Evolutionary conservation across 2,329 filamentous ascomycete genomes (phyloP).

Genomic region (Fonsecaea nubica): DNA sequence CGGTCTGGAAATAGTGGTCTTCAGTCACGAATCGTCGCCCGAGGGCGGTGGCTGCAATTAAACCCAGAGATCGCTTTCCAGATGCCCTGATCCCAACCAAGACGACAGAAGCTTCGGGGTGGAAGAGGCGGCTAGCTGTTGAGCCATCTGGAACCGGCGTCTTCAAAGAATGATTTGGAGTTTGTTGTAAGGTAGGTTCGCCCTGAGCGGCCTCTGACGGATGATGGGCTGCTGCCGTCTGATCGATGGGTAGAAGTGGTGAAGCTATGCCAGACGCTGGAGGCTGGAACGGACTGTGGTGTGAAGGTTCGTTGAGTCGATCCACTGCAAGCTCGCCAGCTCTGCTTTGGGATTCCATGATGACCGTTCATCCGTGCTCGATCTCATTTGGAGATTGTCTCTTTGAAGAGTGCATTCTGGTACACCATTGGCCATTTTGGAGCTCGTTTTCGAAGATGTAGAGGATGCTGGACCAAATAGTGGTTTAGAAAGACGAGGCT

Average conservation of each 20-base stretch:
- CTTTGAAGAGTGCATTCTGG: background rate
- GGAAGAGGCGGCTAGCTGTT: conserved; percentile 38
- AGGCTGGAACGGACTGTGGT: background rate
- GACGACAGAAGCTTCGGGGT: conserved; percentile 50
- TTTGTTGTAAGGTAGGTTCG: conserved; percentile 1
- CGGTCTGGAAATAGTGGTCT: conserved; percentile 53
- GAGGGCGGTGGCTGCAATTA: conserved; percentile 52
- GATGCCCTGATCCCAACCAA: conserved; percentile 53
- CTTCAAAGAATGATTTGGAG: conserved; percentile 4
- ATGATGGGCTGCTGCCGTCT: conserved; percentile 3
- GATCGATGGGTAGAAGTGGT: background rate
- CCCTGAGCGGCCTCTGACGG: conserved; percentile 4
- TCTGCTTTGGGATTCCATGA: conserved; percentile 17
- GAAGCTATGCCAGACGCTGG: conserved; percentile 18
- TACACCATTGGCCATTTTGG: background rate
- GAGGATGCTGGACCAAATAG: background rate
- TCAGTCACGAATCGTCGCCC: conserved; percentile 54
- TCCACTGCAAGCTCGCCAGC: conserved; percentile 1
- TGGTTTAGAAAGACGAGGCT: background rate
- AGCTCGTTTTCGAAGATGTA: background rate
- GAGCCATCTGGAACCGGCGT: conserved; percentile 11
- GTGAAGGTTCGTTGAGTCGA: conserved; percentile 1
- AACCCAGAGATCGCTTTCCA: conserved; percentile 52
- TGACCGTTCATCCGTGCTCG: conserved; percentile 7
- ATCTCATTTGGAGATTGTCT: background rate